Evolutionary conservation across 1,139 yeast species (phyloP), one percentile per base, ranked within the genome.

Genomic region (Geotrichum carabidarum): DNA sequence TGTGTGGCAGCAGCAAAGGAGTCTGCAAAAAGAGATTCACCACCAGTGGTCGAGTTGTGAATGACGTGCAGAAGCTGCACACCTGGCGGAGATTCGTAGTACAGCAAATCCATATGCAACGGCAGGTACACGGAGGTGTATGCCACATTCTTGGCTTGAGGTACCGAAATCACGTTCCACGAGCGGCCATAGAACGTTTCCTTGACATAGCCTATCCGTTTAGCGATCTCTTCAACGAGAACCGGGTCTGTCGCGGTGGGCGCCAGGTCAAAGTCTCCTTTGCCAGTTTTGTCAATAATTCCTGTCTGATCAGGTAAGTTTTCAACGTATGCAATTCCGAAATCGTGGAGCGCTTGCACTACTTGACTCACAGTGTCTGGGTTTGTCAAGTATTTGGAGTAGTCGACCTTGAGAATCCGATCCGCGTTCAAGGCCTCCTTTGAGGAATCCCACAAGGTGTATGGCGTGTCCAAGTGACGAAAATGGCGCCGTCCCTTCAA

Each of bases 71-170:
- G 74, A 38, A 86, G 68, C 65, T 87, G 94, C 41, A 86, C 73
- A 0, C 95, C 95, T 0, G 95, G 95, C 1, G 94, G 94, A 8
- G 90, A 82, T 67, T 87, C 93, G 65, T 86, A 83, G 69, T 86
- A 87, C 51, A 84, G 75, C 43, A 87, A 74, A 62, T 87, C 95
- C 88, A 85, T 86, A 64, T 87, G 95, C 56, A 87, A 73, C 3
- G 93, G 93, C 53, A 87, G 74, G 60, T 81, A 81, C 1, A 77
- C 77, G 50, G 78, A 75, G 2, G 94, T 84, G 63, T 85, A 82
- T 1, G 94, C 94, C 50, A 86, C 83, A 61, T 87, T 86, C 54
- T 78, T 81, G n/a, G 93, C 86, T 32, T 78, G 70, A 9, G 80
- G 78, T 9, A 76, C 77, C 42, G 81, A 80, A 55, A 76, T 77